A percentile compares a stretch with the other conserved stretches of the same genome.
Conservation (phyloP, 2,329 filamentous ascomycete genomes). For the Tolypocladium endophyticum region DNA sequence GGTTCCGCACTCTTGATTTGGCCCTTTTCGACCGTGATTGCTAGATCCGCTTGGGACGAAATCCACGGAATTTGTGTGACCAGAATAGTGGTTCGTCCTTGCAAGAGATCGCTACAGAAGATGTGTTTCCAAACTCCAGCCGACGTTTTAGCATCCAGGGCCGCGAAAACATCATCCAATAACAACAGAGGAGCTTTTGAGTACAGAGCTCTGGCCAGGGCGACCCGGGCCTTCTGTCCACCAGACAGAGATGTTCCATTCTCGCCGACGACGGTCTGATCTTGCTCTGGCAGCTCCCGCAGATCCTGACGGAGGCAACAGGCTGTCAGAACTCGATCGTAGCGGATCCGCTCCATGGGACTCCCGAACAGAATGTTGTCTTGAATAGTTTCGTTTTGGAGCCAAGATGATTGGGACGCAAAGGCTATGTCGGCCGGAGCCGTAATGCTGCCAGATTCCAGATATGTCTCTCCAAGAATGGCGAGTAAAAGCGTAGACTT, state of each 20-base stretch:
- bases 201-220: constrained; percentile 46
- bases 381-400: constrained; percentile 45
- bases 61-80: constrained; percentile 48
- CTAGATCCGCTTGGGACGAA: constrained; percentile 37
- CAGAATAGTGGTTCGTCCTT: constrained; percentile 42
- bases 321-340: constrained; percentile 43
- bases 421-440: constrained; percentile 43
- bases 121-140: constrained; percentile 45
- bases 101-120: constrained; percentile 45
- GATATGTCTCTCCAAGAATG: constrained; percentile 43
- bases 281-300: constrained; percentile 36
- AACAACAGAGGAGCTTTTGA: constrained; percentile 43
- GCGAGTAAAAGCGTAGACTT: constrained; percentile 46
- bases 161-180: constrained; percentile 50
- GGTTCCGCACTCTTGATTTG: constrained; percentile 27
- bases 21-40: constrained; percentile 35
- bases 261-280: constrained; percentile 42
- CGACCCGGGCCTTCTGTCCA: constrained; percentile 45
- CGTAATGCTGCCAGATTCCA: constrained; percentile 35
- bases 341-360: constrained; percentile 38
- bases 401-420: constrained; percentile 46
- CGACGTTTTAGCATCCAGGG: constrained; percentile 47
- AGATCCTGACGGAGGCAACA: constrained; percentile 43
- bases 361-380: constrained; percentile 46
- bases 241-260: constrained; percentile 45